phyloP scores from a whole-genome alignment of 257 asterid genomes.

The Solanum okadae region DNA sequence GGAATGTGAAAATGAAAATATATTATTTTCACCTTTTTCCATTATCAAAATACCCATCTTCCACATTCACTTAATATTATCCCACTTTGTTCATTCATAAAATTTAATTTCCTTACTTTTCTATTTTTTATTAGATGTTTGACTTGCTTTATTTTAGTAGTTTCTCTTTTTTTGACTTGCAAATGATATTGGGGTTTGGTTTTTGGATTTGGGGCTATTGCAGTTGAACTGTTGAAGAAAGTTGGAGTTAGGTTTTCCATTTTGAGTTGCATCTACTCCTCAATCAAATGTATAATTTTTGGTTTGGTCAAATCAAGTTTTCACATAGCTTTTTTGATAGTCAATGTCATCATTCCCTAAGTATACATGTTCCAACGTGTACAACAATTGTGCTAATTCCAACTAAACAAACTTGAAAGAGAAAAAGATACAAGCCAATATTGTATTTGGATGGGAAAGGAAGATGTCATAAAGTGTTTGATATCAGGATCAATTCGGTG shows the following conservation, averaged over 20 bases:
- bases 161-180: not conserved
- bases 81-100: not conserved
- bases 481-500: not conserved
- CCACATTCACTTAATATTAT: not conserved
- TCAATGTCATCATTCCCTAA: not conserved
- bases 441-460: not conserved
- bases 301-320: not conserved
- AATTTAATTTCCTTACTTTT: not conserved
- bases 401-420: not conserved
- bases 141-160: not conserved
- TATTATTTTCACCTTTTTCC: not conserved
- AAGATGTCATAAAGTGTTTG: not conserved
- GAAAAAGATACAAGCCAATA: not conserved
- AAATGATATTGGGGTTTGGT: not conserved
- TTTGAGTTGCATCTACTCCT: not conserved
- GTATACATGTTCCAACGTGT: not conserved
- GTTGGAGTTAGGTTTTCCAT: not conserved
- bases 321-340: not conserved
- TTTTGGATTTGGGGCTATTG: not conserved
- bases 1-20: not conserved
- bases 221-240: not conserved
- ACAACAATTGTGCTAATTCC: not conserved
- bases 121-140: not conserved
- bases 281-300: not conserved
- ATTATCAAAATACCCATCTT: not conserved